These are phyloP conservation scores for Hortiboletus flavorubellus DNA, from an alignment of 768 basidiomycete genomes.

Conservation along the genomic window DNA sequence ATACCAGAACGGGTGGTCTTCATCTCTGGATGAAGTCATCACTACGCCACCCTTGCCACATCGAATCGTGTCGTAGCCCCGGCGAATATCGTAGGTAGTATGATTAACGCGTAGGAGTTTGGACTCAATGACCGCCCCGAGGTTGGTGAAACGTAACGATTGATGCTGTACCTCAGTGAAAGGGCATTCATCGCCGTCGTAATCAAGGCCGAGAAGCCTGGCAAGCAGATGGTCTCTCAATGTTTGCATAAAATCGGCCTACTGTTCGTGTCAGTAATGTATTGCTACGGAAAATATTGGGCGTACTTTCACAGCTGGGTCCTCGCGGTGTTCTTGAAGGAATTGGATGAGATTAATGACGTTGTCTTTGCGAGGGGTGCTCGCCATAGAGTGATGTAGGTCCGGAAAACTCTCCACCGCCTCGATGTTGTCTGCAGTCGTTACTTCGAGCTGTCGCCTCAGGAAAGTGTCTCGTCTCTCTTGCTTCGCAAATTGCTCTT, in stretches of 20 bases:
- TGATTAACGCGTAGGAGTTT: slow-evolving; percentile 6
- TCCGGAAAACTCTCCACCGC: too few relatives aligned
- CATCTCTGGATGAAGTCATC: slow-evolving; percentile 9
- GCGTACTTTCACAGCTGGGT: slow-evolving; percentile 6
- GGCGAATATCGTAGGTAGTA: slow-evolving; percentile 18
- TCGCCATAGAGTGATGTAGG: slow-evolving; percentile 2
- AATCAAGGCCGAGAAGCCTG: background rate
- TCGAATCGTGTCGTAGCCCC: slow-evolving; percentile 8
- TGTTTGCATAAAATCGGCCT: background rate
- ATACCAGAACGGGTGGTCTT: slow-evolving; percentile 15
- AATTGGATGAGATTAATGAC: background rate
- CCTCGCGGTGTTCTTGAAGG: slow-evolving; percentile 2
- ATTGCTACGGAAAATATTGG: too few relatives aligned
- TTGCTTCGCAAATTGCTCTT: slow-evolving; percentile 3
- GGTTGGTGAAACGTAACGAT: background rate
- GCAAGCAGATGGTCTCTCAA: background rate
- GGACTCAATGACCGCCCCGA: background rate
- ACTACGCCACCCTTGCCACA: background rate
- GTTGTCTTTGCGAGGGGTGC: background rate
- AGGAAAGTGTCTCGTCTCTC: slow-evolving; percentile 6
- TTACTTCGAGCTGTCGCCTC: background rate
- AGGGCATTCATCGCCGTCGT: slow-evolving; percentile 2
- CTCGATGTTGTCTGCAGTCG: too few relatives aligned
- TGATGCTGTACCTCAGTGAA: slow-evolving; percentile 1
- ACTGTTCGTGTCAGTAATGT: too few relatives aligned